phyloP scores from a whole-genome alignment of 495 filamentous ascomycete genomes.

The Platismatia glauca region DNA sequence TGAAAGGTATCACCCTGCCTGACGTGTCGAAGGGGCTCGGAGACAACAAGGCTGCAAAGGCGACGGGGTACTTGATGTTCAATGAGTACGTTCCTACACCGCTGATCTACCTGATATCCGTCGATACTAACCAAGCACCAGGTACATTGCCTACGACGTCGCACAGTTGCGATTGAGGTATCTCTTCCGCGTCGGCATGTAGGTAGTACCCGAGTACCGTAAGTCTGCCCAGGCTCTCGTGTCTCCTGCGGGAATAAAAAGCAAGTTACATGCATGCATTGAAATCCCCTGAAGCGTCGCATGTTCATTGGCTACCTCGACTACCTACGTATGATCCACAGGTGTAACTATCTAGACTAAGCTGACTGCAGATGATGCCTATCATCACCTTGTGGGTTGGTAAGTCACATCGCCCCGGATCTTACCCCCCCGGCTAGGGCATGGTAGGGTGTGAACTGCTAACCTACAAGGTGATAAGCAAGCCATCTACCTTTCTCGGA shows the following conservation, averaged over 20 bases:
- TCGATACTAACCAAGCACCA: background rate
- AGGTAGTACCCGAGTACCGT: background rate
- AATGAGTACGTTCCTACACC: constrained; percentile 42
- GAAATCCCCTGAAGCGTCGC: background rate
- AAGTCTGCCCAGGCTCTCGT: background rate
- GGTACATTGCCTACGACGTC: constrained; percentile 61
- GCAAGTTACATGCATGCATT: background rate
- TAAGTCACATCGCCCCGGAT: too few species aligned
- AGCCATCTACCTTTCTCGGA: too few species aligned
- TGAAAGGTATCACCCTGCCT: constrained; percentile 57
- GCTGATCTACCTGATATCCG: background rate
- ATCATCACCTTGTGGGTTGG: too few species aligned
- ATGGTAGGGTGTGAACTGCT: too few species aligned
- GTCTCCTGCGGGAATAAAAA: background rate
- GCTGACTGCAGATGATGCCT: background rate
- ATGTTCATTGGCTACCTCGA: background rate
- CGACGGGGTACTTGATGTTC: constrained; percentile 24
- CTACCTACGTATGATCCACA: background rate
- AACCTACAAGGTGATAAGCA: too few species aligned
- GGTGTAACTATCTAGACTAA: background rate
- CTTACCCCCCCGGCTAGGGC: too few species aligned
- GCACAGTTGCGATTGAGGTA: constrained; percentile 71
- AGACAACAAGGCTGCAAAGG: constrained; percentile 20
- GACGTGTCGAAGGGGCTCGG: constrained; percentile 20
- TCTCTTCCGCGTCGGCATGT: constrained; percentile 51